Conservation (phyloP, 495 filamentous ascomycete species). For the Daldinia bambusicola region DNA sequence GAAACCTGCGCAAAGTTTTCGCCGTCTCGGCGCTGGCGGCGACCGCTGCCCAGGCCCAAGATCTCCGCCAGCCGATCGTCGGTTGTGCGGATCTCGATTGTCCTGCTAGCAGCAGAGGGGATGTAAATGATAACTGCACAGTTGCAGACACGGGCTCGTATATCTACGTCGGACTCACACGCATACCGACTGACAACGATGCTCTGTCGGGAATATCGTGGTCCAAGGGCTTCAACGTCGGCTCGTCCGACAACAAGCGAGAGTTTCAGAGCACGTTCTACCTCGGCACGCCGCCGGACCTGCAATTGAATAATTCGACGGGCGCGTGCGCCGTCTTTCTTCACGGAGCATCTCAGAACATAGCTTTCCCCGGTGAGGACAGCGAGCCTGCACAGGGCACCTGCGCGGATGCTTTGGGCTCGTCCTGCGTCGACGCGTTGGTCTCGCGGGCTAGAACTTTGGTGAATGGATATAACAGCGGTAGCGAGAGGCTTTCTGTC, state of each 20-base stretch:
- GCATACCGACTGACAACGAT: constrained; percentile 19
- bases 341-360: constrained; percentile 15
- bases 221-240: constrained; percentile 37
- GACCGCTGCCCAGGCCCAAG: constrained; percentile 22
- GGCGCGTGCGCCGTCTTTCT: constrained; percentile 40
- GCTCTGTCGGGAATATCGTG: constrained; percentile 39
- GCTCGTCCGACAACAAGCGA: not conserved
- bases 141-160: constrained; percentile 39
- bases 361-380: constrained; percentile 5
- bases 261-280: constrained; percentile 34
- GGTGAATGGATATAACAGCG: constrained; percentile 5
- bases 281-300: constrained; percentile 32
- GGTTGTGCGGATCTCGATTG: constrained; percentile 41
- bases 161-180: constrained; percentile 32
- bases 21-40: constrained; percentile 13
- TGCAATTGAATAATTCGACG: constrained; percentile 11
- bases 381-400: constrained; percentile 28
- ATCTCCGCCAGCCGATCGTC: constrained; percentile 43
- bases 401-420: constrained; percentile 39
- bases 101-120: constrained; percentile 19
- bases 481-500: not conserved
- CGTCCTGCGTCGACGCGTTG: constrained; percentile 29
- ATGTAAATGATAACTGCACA: constrained; percentile 36
- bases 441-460: constrained; percentile 17
- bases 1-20: constrained; percentile 9